Conservation (phyloP, 176 grass and related monocot genomes). For the Raddia distichophylla region DNA sequence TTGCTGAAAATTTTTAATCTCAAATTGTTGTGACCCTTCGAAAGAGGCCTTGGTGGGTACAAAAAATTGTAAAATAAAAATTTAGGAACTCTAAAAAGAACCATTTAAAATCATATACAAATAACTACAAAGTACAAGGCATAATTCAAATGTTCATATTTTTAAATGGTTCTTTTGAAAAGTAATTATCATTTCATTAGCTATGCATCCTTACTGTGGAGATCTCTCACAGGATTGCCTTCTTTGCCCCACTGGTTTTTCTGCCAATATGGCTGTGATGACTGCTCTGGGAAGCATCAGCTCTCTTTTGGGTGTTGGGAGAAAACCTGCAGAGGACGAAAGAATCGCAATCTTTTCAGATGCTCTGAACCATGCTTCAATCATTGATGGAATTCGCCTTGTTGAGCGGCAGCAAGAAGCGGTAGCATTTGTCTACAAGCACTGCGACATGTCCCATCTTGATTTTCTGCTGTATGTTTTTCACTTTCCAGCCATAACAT, state of each 20-base stretch:
- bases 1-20: no score
- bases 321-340: constrained; percentile 48
- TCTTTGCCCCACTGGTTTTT: constrained; percentile 90
- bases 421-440: constrained; percentile 74
- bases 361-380: constrained; percentile 89
- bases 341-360: constrained; percentile 88
- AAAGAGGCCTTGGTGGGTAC: no score
- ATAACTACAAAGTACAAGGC: no score
- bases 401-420: constrained; percentile 67
- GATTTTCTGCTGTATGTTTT: constrained; percentile 75
- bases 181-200: neutral
- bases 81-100: no score
- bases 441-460: constrained; percentile 83
- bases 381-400: constrained; percentile 86
- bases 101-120: no score
- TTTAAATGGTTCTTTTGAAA: no score
- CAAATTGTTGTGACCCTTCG: no score
- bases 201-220: constrained; percentile 1
- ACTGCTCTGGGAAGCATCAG: constrained; percentile 68
- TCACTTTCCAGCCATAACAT: constrained; percentile 25
- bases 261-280: constrained; percentile 85
- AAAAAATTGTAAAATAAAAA: no score
- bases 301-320: constrained; percentile 56
- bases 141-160: no score
- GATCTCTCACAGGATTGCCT: constrained; percentile 65